phyloP scores from a whole-genome alignment of 2,329 filamentous ascomycete genomes.

The Colletotrichum viniferum region DNA sequence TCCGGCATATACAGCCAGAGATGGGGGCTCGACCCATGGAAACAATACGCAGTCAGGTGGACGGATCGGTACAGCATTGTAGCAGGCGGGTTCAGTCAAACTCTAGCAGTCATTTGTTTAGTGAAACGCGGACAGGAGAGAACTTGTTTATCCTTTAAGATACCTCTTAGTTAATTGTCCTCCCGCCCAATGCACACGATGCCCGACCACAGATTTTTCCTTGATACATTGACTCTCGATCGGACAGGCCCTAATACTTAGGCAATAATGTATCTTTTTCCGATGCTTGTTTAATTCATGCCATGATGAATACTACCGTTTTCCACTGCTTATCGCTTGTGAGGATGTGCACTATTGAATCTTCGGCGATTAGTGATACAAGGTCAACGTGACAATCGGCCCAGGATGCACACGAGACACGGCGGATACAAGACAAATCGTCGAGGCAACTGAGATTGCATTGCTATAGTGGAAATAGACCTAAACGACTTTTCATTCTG shows the following conservation, averaged over 20 bases:
- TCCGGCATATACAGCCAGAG: not conserved
- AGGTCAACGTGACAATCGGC: no score
- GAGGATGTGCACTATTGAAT: no score
- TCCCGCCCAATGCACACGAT: rapidly evolving
- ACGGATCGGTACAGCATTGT: not conserved
- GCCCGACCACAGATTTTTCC: rapidly evolving
- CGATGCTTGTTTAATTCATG: no score
- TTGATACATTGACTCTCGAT: rapidly evolving
- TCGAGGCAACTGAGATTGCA: not conserved
- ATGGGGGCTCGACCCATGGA: not conserved
- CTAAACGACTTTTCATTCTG: constrained; percentile 1
- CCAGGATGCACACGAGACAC: no score
- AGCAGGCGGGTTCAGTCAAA: not conserved
- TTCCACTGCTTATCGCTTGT: rapidly evolving
- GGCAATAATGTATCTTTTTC: no score
- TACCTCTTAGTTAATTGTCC: not conserved
- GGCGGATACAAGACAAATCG: rapidly evolving
- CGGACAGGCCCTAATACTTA: not conserved
- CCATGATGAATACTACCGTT: rapidly evolving
- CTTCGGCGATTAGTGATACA: not conserved
- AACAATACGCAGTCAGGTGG: not conserved
- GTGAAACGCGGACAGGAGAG: rapidly evolving
- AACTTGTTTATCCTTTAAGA: not conserved
- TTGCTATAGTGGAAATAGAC: not conserved
- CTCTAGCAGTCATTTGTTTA: not conserved